Evolutionary conservation across 768 basidiomycete species (phyloP).

Genomic region (Suillus americanus): DNA sequence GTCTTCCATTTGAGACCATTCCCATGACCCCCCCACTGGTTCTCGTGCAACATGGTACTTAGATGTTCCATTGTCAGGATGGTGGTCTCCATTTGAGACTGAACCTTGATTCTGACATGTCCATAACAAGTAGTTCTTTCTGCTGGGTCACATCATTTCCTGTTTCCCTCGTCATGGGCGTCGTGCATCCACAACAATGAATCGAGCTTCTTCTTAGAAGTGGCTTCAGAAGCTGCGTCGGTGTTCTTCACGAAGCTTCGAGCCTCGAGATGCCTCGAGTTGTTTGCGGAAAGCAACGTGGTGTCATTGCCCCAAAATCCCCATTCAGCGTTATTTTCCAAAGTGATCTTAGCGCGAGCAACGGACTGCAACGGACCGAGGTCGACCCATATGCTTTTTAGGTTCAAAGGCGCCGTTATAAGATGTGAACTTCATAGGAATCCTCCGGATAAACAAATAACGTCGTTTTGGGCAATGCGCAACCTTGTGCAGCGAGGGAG

Average conservation of each 20-base stretch:
- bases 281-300: neutral
- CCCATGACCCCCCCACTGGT: constrained; percentile 2
- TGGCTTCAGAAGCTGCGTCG: constrained; percentile 1
- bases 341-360: neutral
- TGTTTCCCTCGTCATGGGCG: neutral
- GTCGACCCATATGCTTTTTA: constrained; percentile 2
- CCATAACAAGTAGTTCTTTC: constrained; percentile 3
- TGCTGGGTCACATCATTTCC: neutral
- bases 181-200: neutral
- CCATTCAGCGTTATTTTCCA: neutral
- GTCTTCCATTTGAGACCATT: constrained; percentile 1
- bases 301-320: constrained; percentile 6
- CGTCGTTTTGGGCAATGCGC: neutral
- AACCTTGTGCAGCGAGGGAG: constrained; percentile 1
- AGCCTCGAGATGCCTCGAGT: constrained; percentile 4
- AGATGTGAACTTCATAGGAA: neutral
- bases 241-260: neutral
- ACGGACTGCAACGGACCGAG: constrained; percentile 1
- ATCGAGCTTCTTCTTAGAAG: neutral
- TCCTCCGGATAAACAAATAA: neutral
- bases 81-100: neutral
- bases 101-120: constrained; percentile 5
- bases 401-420: constrained; percentile 1
- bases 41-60: neutral
- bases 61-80: neutral